A percentile compares a stretch with the other conserved stretches of the same genome.
Evolutionary conservation across 2,329 filamentous ascomycete species (phyloP).

Genomic region (Colletotrichum abscissum): DNA sequence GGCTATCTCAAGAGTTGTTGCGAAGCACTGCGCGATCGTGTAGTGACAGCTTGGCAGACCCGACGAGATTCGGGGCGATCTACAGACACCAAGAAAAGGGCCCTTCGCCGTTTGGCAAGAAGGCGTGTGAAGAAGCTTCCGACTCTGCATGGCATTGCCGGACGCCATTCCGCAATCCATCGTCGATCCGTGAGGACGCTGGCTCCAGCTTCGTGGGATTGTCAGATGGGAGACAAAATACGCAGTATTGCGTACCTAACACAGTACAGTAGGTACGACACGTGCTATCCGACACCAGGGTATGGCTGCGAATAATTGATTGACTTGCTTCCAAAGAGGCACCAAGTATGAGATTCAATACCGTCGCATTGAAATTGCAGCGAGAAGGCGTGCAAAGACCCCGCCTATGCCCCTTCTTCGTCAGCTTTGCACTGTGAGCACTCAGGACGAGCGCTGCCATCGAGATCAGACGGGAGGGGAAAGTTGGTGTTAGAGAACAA

Average conservation of each 20-base stretch:
- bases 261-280: background rate
- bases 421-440: background rate
- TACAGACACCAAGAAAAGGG: slow-evolving; percentile 8
- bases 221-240: background rate
- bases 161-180: slow-evolving; percentile 4
- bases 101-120: background rate
- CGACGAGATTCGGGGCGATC: slow-evolving; percentile 10
- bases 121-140: background rate
- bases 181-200: slow-evolving; percentile 1
- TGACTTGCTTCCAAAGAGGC: background rate
- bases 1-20: slow-evolving; percentile 3
- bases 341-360: background rate
- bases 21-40: slow-evolving; percentile 17
- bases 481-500: background rate
- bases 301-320: slow-evolving; percentile 18
- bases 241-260: too few species aligned
- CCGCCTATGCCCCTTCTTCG: background rate
- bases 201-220: background rate
- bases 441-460: background rate
- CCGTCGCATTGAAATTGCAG: slow-evolving; percentile 9
- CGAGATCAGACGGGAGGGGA: background rate
- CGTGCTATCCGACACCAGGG: background rate
- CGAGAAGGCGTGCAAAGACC: background rate
- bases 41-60: slow-evolving; percentile 33
- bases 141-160: slow-evolving; percentile 7